Percentiles rank a stretch among this genome's conserved stretches.
Evolutionary conservation across 495 filamentous ascomycete genomes (phyloP).

Genomic region (Penicillium soppii): DNA sequence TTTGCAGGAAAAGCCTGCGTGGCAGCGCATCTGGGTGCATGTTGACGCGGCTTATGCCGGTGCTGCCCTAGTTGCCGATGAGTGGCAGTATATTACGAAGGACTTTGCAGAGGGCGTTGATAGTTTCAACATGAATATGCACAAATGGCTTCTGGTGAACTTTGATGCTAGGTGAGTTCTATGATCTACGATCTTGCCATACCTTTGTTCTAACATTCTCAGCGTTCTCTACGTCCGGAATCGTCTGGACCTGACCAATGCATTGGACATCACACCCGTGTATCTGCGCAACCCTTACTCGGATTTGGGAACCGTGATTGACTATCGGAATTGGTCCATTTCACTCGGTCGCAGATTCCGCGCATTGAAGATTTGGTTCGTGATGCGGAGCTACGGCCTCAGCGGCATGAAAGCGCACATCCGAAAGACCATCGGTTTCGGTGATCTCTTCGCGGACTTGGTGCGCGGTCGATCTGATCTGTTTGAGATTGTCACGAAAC

Average conservation of each 20-base stretch:
- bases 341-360: slow-evolving; percentile 92
- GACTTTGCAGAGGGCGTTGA: slow-evolving; percentile 67
- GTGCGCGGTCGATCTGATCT: slow-evolving; percentile 64
- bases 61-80: slow-evolving; percentile 74
- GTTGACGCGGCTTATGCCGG: slow-evolving; percentile 97
- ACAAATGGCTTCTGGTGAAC: slow-evolving; percentile 96
- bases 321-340: slow-evolving; percentile 99
- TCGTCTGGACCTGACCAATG: slow-evolving; percentile 70
- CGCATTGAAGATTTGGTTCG: slow-evolving; percentile 95
- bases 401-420: slow-evolving; percentile 75
- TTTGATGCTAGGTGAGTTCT: slow-evolving; percentile 72
- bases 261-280: slow-evolving; percentile 77
- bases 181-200: not conserved
- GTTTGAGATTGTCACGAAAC: slow-evolving; percentile 73
- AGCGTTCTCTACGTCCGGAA: slow-evolving; percentile 77
- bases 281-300: slow-evolving; percentile 81
- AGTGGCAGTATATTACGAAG: slow-evolving; percentile 69
- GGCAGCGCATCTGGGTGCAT: slow-evolving; percentile 79
- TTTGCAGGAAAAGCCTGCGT: slow-evolving; percentile 57
- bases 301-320: slow-evolving; percentile 82
- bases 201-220: not conserved
- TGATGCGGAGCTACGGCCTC: slow-evolving; percentile 82
- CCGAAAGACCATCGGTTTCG: slow-evolving; percentile 61
- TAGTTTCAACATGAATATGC: slow-evolving; percentile 93
- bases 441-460: slow-evolving; percentile 64